These are phyloP conservation scores for Diaporthe destruens DNA, from an alignment of 2,329 filamentous ascomycete species.

Conservation along the genomic window DNA sequence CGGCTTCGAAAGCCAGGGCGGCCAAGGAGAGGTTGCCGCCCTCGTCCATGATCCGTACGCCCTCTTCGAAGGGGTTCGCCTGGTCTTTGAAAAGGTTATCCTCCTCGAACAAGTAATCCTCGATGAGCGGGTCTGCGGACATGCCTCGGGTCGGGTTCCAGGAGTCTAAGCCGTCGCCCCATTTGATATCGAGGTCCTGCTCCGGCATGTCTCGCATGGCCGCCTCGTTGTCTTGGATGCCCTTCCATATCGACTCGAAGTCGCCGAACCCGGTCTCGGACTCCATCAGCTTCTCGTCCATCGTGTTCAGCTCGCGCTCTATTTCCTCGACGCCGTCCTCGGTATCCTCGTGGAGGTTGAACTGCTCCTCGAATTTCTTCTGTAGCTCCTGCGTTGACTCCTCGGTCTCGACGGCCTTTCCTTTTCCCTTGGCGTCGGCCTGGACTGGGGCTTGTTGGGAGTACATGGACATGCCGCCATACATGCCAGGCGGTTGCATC, in stretches of 20 bases:
- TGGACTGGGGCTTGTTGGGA: conserved; percentile 54
- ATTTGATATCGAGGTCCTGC: conserved; percentile 63
- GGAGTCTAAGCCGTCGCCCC: conserved; percentile 70
- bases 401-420: conserved; percentile 93
- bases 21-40: conserved; percentile 95
- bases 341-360: conserved; percentile 59
- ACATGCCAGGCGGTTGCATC: conserved; percentile 69
- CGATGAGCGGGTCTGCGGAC: conserved; percentile 79
- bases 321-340: conserved; percentile 75
- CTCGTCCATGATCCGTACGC: conserved; percentile 90
- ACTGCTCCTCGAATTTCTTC: conserved; percentile 52
- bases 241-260: conserved; percentile 91
- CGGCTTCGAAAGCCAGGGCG: conserved; percentile 94
- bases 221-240: conserved; percentile 82
- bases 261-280: conserved; percentile 84
- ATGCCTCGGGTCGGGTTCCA: conserved; percentile 76
- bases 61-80: conserved; percentile 90
- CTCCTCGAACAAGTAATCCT: conserved; percentile 94
- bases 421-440: conserved; percentile 78
- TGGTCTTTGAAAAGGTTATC: conserved; percentile 90
- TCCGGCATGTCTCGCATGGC: conserved; percentile 79
- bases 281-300: conserved; percentile 76
- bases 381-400: conserved; percentile 75
- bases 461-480: conserved; percentile 63
- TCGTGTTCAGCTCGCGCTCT: conserved; percentile 87